Base-by-base conservation (phyloP, 805 yeast genomes). In the Dipodascopsis uninucleata region DNA sequence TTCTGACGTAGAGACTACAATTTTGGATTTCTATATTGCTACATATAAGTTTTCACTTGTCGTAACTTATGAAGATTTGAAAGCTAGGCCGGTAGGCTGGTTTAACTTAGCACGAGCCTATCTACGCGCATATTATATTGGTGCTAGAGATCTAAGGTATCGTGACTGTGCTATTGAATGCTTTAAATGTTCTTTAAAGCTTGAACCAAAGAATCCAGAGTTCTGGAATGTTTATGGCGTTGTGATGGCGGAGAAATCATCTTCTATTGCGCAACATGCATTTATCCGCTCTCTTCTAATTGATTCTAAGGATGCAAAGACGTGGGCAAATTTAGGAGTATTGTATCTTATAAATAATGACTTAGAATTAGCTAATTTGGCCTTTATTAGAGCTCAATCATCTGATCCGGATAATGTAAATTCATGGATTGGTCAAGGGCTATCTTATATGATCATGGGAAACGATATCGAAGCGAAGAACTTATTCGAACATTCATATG, bases 351-450 rank as follows among this genome's bases (percentile, higher is more conserved):
- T 76, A 24, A 71, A 74, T 44, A 79, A 79, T 2, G 97, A 90
- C 61, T 55, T 70, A 5, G 81, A 75, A 28, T 73, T 93, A 31
- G 93, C 97, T 0, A 71, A 73, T 34, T 81, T 82, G 49, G 80
- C 94, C 0, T 79, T 84, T 47, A 67, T 71, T 31, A 75, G 86
- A 51, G 82, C 93, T 0, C 90, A 85, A 56, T 79, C 95, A 17
- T 68, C 86, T 9, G 82, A 89, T 2, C 97, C 98, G 2, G 83
- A 80, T 41, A 74, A 72, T 40, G 71, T 85, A 0, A 70, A 70
- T 4, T 77, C 96, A 0, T 93, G 97, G 97, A 61, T 85, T 25
- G 96, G 96, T 1, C 79, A 81, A 58, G 97, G 96, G 0, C 60
- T 90, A 28, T 62, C 79, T 1, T 61, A 63, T 17, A 35, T 47